Percentiles rank a stretch among this genome's conserved stretches.
Evolutionary conservation across 495 filamentous ascomycete genomes (phyloP).

Genomic region (Lophiostoma macrostomum): DNA sequence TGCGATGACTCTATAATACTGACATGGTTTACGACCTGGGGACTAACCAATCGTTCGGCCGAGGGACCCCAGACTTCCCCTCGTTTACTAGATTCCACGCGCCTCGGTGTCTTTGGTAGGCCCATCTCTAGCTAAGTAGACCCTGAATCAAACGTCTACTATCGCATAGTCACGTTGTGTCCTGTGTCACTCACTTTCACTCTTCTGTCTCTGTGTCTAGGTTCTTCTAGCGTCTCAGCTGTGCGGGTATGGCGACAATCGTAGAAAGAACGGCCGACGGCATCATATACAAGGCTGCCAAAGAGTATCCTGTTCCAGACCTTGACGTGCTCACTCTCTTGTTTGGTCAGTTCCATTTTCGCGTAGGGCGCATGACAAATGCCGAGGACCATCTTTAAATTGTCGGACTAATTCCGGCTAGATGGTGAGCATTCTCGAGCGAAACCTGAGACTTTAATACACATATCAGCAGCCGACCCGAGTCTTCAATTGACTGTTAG

Average conservation of each 20-base stretch:
- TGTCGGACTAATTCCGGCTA: not conserved
- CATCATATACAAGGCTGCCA: slow-evolving; percentile 25
- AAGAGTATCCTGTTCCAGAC: slow-evolving; percentile 25
- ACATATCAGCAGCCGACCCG: slow-evolving; percentile 49
- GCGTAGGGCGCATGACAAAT: too few relatives aligned
- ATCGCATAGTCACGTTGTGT: not conserved
- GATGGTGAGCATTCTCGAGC: slow-evolving; percentile 19
- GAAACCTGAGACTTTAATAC: slow-evolving; percentile 37
- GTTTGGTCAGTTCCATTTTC: slow-evolving; percentile 28
- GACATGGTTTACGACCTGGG: too few relatives aligned
- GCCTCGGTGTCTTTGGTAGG: not conserved
- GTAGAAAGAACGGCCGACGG: slow-evolving; percentile 25
- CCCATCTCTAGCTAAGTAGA: not conserved
- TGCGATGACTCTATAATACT: not conserved
- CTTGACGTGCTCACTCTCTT: slow-evolving; percentile 29
- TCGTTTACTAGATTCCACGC: too few relatives aligned
- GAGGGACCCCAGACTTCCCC: too few relatives aligned
- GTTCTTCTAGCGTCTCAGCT: not conserved
- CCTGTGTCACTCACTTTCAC: not conserved
- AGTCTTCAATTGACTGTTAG: slow-evolving; percentile 47
- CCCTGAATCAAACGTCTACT: not conserved
- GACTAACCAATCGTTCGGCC: too few relatives aligned
- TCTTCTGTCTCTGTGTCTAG: not conserved
- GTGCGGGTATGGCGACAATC: slow-evolving; percentile 21
- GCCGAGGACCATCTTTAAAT: too few relatives aligned